Percentiles rank a stretch among this genome's conserved stretches.
Evolutionary conservation across 116 monocot genomes (phyloP).

Genomic region (Papilionanthe hybrid): DNA sequence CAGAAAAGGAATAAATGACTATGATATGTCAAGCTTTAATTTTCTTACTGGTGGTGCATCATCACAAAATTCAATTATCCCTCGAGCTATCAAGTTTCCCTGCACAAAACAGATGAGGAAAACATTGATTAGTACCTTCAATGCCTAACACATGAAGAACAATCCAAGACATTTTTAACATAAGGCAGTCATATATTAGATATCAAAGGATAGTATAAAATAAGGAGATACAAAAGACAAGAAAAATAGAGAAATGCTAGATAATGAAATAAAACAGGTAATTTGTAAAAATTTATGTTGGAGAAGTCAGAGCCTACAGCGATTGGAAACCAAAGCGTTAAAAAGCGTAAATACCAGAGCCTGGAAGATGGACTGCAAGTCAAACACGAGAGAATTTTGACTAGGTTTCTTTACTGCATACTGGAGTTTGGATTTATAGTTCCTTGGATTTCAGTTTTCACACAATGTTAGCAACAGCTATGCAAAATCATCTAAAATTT

Average conservation of each 20-base stretch:
- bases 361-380: neutral
- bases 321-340: constrained; percentile 2
- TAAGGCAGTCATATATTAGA: neutral
- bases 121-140: constrained; percentile 9
- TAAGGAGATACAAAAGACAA: neutral
- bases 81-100: constrained; percentile 71
- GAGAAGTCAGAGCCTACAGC: neutral
- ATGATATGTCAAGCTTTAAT: constrained; percentile 8
- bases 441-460: neutral
- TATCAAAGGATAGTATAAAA: neutral
- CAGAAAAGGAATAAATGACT: neutral
- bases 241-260: neutral
- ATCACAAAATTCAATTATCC: constrained; percentile 62
- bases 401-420: constrained; percentile 3
- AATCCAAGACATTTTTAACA: neutral
- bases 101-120: constrained; percentile 16
- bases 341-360: neutral
- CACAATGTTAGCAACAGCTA: neutral
- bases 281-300: neutral
- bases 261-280: neutral
- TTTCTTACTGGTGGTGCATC: constrained; percentile 61
- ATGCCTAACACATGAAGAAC: neutral
- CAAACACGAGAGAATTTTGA: neutral
- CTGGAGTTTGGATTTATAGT: neutral
- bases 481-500: neutral